Percentiles rank a stretch among this genome's conserved stretches.
These are phyloP conservation scores for Fusarium armeniacum DNA, from an alignment of 2,329 filamentous ascomycete genomes.

Conservation along the genomic window DNA sequence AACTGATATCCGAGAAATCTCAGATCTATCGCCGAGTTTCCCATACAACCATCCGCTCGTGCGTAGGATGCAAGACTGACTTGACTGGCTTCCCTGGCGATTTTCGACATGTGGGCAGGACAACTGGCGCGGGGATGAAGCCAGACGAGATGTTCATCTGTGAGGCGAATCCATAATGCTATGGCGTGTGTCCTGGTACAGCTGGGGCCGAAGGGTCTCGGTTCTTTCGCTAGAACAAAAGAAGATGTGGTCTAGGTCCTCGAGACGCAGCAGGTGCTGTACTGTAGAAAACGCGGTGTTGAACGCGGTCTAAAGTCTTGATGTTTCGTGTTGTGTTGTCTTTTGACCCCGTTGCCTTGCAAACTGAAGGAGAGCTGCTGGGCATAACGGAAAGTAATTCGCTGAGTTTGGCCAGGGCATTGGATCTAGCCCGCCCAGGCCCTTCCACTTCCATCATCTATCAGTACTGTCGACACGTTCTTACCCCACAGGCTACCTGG, in stretches of 20 bases:
- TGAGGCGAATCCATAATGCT: slow-evolving; percentile 32
- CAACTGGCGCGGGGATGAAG: slow-evolving; percentile 39
- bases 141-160: slow-evolving; percentile 36
- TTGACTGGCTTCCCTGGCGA: slow-evolving; percentile 21
- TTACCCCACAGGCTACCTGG: slow-evolving; percentile 42
- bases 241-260: slow-evolving; percentile 13
- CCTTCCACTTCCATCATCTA: slow-evolving; percentile 23
- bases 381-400: slow-evolving; percentile 20
- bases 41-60: slow-evolving; percentile 24
- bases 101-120: slow-evolving; percentile 26
- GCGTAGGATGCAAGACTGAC: slow-evolving; percentile 1
- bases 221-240: slow-evolving; percentile 25
- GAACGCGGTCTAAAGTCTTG: slow-evolving; percentile 20
- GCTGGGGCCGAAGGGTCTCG: slow-evolving; percentile 14
- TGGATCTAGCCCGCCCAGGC: slow-evolving; percentile 7
- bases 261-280: slow-evolving; percentile 22
- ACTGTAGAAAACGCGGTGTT: slow-evolving; percentile 23
- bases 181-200: slow-evolving; percentile 35
- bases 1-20: slow-evolving; percentile 26
- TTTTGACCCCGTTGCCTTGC: slow-evolving; percentile 24
- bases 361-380: slow-evolving; percentile 8
- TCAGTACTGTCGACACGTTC: slow-evolving; percentile 32
- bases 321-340: slow-evolving; percentile 38
- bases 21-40: slow-evolving; percentile 31
- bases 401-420: slow-evolving; percentile 20